Percentiles rank a stretch among this genome's conserved stretches.
phyloP scores from a whole-genome alignment of 345 rosid genomes.

The Arabidopsis arenosa region DNA sequence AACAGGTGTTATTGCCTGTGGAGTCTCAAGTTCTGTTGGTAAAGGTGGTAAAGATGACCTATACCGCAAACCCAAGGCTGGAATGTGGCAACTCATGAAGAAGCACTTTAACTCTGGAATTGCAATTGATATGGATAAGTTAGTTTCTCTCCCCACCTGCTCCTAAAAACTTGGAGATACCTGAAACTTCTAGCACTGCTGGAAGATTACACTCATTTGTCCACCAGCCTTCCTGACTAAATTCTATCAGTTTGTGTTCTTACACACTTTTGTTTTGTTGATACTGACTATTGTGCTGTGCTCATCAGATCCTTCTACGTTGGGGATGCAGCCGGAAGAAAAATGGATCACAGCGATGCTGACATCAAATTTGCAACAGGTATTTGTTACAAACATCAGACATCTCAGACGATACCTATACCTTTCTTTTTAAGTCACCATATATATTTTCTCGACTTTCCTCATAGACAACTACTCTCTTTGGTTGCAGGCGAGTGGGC shows the following conservation, averaged over 20 bases:
- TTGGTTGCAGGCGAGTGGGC: constrained; percentile 68
- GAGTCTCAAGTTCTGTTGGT: constrained; percentile 54
- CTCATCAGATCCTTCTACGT: constrained; percentile 83
- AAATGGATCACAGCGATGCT: constrained; percentile 81
- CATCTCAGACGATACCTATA: not conserved
- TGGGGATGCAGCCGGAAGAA: constrained; percentile 97
- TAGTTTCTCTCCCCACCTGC: constrained; percentile 39
- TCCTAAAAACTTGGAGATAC: constrained; percentile 1
- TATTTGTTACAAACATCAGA: constrained; percentile 34
- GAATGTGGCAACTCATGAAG: constrained; percentile 94
- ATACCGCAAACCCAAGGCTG: constrained; percentile 84
- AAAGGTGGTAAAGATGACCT: constrained; percentile 66
- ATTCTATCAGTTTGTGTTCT: not conserved
- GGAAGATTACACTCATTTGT: not conserved
- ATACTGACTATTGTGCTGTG: constrained; percentile 5
- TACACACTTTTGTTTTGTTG: constrained; percentile 14
- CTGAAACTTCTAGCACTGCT: constrained; percentile 21
- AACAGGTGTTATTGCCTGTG: constrained; percentile 94
- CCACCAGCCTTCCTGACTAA: not conserved
- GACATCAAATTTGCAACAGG: constrained; percentile 88
- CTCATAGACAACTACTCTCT: constrained; percentile 9
- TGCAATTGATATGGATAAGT: constrained; percentile 79
- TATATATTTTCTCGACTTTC: not conserved
- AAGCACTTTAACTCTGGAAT: constrained; percentile 86
- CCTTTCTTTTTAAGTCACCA: not conserved